Evolutionary conservation across 164 flowering plant genomes (phyloP).

Genomic region (Aristolochia californica): DNA sequence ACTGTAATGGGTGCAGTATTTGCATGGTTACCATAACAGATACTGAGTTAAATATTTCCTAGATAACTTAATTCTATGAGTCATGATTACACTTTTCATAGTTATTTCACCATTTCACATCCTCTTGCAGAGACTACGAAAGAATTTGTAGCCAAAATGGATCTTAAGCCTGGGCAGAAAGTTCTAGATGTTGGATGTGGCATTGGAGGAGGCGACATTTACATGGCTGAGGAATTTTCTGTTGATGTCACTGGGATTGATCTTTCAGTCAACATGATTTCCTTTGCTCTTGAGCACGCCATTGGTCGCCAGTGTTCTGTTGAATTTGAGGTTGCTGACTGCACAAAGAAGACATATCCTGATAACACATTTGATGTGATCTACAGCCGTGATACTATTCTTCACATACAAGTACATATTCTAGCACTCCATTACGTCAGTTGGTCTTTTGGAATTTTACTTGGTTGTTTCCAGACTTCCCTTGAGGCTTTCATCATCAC

Average conservation of each 20-base stretch:
- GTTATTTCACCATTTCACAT: too few relatives aligned
- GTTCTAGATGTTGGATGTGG: slow-evolving; percentile 99
- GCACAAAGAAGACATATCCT: slow-evolving; percentile 76
- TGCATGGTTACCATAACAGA: too few relatives aligned
- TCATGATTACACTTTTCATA: too few relatives aligned
- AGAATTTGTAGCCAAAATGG: slow-evolving; percentile 80
- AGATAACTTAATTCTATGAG: too few relatives aligned
- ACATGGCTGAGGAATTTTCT: slow-evolving; percentile 87
- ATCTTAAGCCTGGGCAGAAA: slow-evolving; percentile 88
- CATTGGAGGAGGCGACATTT: slow-evolving; percentile 97
- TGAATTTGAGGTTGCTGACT: slow-evolving; percentile 96
- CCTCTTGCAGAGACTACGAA: slow-evolving; percentile 69
- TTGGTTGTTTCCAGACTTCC: too few relatives aligned
- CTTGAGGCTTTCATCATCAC: not conserved
- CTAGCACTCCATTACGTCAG: not conserved
- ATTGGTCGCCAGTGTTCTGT: slow-evolving; percentile 84
- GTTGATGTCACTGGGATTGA: slow-evolving; percentile 92
- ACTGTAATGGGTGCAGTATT: too few relatives aligned
- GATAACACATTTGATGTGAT: slow-evolving; percentile 79
- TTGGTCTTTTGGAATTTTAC: too few relatives aligned
- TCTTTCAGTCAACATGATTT: slow-evolving; percentile 91
- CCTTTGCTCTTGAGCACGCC: slow-evolving; percentile 91
- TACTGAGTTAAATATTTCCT: too few relatives aligned
- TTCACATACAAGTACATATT: slow-evolving; percentile 71
- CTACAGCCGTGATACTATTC: slow-evolving; percentile 94